phyloP scores from a whole-genome alignment of 139 green algal genomes.

The Axilococcus clingmanii region DNA sequence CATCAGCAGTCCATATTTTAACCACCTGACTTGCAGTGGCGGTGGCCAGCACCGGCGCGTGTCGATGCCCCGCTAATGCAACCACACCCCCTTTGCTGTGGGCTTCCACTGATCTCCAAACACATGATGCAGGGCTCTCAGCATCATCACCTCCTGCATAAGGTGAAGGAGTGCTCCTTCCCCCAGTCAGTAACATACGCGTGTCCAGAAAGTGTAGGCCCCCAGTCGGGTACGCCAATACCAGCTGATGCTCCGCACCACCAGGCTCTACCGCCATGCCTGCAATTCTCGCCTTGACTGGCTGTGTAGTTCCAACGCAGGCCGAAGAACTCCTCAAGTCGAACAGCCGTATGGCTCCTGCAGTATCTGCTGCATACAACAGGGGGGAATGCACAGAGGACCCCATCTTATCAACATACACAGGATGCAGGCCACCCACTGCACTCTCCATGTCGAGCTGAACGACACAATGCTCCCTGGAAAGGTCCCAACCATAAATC shows the following conservation, averaged over 20 bases:
- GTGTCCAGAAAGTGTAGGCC: conserved; percentile 74
- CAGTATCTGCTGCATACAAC: conserved; percentile 35
- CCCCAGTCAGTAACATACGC: too few relatives aligned
- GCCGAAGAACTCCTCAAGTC: too few relatives aligned
- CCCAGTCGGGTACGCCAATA: conserved; percentile 42
- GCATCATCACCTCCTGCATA: too few relatives aligned
- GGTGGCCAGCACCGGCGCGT: conserved; percentile 74
- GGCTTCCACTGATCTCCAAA: conserved; percentile 65
- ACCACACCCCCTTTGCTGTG: conserved; percentile 61
- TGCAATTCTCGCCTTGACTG: neutral
- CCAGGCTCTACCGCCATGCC: conserved; percentile 60
- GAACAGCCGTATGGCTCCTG: conserved; percentile 53
- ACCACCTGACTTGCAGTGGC: conserved; percentile 48
- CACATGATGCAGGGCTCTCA: too few relatives aligned
- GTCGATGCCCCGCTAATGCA: conserved; percentile 59
- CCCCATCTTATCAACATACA: conserved; percentile 15
- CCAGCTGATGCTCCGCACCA: conserved; percentile 30
- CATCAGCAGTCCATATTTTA: conserved; percentile 42
- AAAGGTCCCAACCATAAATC: conserved; percentile 45
- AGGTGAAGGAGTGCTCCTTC: too few relatives aligned
- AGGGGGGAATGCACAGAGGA: conserved; percentile 33
- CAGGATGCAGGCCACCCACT: conserved; percentile 5
- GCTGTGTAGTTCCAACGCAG: too few relatives aligned
- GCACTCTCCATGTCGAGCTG: conserved; percentile 31
- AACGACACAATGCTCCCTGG: conserved; percentile 35